Conservation (phyloP, 257 asterid species). For the Solanum bulbocastanum region DNA sequence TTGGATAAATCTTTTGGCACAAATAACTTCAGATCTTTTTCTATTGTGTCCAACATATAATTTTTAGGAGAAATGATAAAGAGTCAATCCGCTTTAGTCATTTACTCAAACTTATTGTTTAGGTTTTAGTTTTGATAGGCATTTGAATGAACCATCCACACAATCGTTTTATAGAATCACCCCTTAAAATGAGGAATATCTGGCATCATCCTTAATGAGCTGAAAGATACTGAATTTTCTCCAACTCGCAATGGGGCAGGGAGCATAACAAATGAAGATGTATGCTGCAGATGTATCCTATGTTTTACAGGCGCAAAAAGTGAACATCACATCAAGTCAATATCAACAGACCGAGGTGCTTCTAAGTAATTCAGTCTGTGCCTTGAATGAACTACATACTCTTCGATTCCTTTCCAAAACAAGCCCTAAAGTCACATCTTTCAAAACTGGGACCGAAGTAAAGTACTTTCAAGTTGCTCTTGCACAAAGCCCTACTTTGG, state of each 20-base stretch:
- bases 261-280: background rate
- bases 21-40: background rate
- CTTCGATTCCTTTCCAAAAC: background rate
- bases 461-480: background rate
- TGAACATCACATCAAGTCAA: background rate
- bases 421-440: background rate
- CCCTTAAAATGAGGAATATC: background rate
- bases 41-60: background rate
- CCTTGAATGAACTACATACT: background rate
- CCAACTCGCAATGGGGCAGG: background rate
- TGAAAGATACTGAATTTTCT: background rate
- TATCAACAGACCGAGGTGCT: background rate
- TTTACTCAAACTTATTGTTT: background rate
- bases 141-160: background rate
- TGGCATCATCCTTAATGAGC: background rate
- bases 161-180: background rate
- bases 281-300: background rate
- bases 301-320: background rate
- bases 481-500: background rate
- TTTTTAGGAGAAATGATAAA: background rate
- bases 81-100: background rate
- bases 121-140: background rate
- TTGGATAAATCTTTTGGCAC: background rate
- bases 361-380: background rate
- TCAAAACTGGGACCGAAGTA: background rate